Conservation (phyloP, 2,329 filamentous ascomycete genomes). For the Metarhizium humberi region DNA sequence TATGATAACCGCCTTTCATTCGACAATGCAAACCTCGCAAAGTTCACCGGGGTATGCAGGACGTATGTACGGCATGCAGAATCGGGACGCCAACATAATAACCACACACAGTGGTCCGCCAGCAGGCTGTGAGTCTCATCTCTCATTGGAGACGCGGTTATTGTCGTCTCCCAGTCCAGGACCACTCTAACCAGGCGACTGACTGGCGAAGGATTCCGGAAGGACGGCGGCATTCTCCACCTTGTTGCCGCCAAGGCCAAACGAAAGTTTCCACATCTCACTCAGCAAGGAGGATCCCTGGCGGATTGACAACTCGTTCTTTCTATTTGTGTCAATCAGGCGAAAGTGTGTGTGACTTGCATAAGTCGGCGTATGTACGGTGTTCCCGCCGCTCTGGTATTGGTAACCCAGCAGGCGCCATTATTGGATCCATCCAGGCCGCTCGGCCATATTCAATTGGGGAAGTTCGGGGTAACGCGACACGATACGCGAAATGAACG, state of each 20-base stretch:
- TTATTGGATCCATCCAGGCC: not conserved
- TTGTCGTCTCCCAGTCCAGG: not conserved
- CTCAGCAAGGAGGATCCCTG: not conserved
- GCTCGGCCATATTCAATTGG: not conserved
- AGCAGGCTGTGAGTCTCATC: not conserved
- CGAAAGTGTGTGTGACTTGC: not conserved
- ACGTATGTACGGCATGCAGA: too few species aligned
- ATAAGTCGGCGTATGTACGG: not conserved
- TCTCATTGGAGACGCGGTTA: not conserved
- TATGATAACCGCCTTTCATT: too few species aligned
- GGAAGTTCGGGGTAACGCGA: not conserved
- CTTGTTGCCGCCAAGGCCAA: not conserved
- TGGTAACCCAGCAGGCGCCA: not conserved
- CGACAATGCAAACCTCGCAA: too few species aligned
- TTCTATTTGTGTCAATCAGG: not conserved
- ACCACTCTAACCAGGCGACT: not conserved
- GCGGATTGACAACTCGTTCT: not conserved
- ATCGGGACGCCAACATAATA: too few species aligned
- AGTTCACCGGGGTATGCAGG: too few species aligned
- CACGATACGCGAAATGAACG: constrained; percentile 2
- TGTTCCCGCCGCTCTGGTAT: not conserved
- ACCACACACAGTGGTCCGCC: too few species aligned
- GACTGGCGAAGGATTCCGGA: not conserved
- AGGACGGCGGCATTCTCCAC: not conserved
- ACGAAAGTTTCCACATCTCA: not conserved